Evolutionary conservation across 768 basidiomycete species (phyloP), one percentile per base, ranked within the genome.

Genomic region (Xanthoconium purpureum): DNA sequence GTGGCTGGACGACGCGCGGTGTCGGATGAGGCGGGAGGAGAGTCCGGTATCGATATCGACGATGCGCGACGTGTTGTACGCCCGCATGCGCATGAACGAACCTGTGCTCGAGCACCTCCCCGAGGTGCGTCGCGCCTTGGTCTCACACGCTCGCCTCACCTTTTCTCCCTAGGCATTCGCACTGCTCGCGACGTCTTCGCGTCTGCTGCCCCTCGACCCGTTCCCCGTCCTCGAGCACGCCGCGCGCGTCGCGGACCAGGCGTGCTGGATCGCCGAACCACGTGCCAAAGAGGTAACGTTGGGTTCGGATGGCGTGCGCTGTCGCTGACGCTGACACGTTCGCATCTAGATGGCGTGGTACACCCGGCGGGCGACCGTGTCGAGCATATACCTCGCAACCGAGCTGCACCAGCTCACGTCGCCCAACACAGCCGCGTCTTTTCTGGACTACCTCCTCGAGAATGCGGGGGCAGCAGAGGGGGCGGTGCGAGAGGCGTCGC

Each of bases 371-470:
- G 82, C 80, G 0, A 80, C 87, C 1, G 64, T 92, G 32, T 83
- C 87, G 8, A 77, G 80, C 2, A 73, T 89, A 14, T 94, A 93
- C 62, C 77, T 81, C 14, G 84, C 87, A n/a, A 83, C 89, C 58
- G 91, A 93, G 71, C 75, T 94, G 15, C 91, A 92, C 64, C 91
- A 94, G 66, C 66, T 94, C n/a, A 79, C 82, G 0, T 93, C 91
- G 2, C 88, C 91, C 5, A 64, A 74, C 13, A 89, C 89, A 3
- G 83, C 88, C 0, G 71, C 75, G 30, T 71, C 75, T 3, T 91
- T 94, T 74, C 76, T 94, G 14, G 84, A 87, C 45, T 72, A 78
- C 9, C 80, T 91, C 7, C 76, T 93, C 14, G 75, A 78, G 11
- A 71, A 77, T 3, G 79, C 83, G 3, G 70, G 75, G 3, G 59